phyloP scores from a whole-genome alignment of 768 basidiomycete genomes.

The Dentipellis sp. region DNA sequence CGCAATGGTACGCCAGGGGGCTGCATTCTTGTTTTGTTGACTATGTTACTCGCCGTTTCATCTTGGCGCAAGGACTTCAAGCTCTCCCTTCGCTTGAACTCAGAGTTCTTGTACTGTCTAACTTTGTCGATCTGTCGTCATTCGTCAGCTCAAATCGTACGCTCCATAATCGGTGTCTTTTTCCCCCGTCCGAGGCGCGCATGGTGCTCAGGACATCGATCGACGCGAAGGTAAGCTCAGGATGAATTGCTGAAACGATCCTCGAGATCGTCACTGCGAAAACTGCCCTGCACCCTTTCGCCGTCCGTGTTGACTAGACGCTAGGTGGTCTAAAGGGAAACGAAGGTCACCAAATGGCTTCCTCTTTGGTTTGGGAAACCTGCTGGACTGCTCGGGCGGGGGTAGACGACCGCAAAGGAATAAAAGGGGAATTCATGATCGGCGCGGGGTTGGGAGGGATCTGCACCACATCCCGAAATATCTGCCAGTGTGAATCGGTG shows the following conservation, averaged over 20 bases:
- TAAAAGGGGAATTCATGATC: background rate
- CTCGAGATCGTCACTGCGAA: background rate
- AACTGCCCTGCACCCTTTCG: background rate
- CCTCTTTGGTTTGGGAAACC: background rate
- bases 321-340: background rate
- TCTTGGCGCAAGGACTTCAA: conserved; percentile 12
- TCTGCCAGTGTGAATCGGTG: conserved; percentile 18
- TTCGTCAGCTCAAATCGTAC: conserved; percentile 3
- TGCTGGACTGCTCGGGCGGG: background rate
- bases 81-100: conserved; percentile 4
- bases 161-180: background rate
- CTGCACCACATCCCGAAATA: conserved; percentile 18
- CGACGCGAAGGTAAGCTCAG: conserved; percentile 5
- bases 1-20: conserved; percentile 13
- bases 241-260: conserved; percentile 15
- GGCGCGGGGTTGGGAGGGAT: background rate
- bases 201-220: too few species aligned
- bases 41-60: background rate
- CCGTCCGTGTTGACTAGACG: background rate
- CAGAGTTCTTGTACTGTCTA: conserved; percentile 7
- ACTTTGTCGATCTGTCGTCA: conserved; percentile 8
- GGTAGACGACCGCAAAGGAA: background rate
- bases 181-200: background rate
- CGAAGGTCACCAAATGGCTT: conserved; percentile 1
- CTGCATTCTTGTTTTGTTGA: background rate